Evolutionary conservation across 371 early-diverging fungal genomes (phyloP), one percentile per base, ranked within the genome.

Genomic region (Edhazardia aedis): DNA sequence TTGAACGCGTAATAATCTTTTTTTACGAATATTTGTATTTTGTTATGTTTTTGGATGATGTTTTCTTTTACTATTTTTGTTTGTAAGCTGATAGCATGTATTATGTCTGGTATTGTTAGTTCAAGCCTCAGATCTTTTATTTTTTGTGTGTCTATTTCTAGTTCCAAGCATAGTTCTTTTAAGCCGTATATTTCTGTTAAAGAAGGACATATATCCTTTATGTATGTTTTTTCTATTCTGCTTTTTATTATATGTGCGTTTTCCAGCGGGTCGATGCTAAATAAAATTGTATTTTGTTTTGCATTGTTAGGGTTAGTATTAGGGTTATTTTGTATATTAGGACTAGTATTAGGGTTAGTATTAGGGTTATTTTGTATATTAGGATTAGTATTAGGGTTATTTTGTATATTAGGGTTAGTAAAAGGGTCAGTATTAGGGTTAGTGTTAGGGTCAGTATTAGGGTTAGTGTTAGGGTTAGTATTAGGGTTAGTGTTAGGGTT

Each of bases 241-340:
- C 84, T 89, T 73, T 91, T 90, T 42, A 88, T 87, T 16, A 87
- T 84, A 48, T 88, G 80, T 3, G 88, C 87, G 0, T 84, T 77
- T 43, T 77, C 76, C 26, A 80, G 79, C 65, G 57, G 77, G 29
- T 67, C 59, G 18, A 76, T 75, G 47, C 76, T 75, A 47, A 81
- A n/a, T n/a, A n/a, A n/a, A n/a, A n/a, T 33, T 33, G 9, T 33
- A 33, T 33, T 33, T 40, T 40, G 18, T 16, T 40, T 4, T 40
- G 14, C 42, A 11, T 6, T 7, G 4, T 40, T 7, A 11, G 16
- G 6, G 18, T 4, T 40, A 40, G 21, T 4, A 40, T 18, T 40
- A 4, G 42, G 42, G 4, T 14, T 40, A 40, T 45, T 56, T 40
- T n/a, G n/a, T n/a, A n/a, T n/a, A n/a, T n/a, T n/a, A n/a, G n/a